These are phyloP conservation scores for Trichophyton equinum DNA, from an alignment of 2,329 filamentous ascomycete species.

Conservation along the genomic window DNA sequence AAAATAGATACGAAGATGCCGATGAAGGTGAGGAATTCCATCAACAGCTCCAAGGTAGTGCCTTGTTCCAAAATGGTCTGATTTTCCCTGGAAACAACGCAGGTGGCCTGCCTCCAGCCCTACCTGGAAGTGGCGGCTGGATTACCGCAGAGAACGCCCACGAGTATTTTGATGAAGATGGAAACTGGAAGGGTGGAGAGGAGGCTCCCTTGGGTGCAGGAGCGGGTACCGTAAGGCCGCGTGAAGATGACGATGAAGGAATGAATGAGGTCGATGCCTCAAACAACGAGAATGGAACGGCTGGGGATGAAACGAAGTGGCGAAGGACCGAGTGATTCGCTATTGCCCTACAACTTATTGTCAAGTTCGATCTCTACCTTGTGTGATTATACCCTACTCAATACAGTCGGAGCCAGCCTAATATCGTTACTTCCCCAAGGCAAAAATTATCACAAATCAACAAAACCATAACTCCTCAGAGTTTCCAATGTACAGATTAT, in stretches of 20 bases:
- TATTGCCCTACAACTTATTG: background rate
- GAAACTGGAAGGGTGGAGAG: conserved; percentile 63
- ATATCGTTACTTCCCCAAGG: background rate
- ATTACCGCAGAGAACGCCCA: conserved; percentile 83
- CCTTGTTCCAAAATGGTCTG: conserved; percentile 28
- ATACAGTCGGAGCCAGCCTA: background rate
- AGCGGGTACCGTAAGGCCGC: conserved; percentile 30
- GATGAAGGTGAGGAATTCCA: conserved; percentile 19
- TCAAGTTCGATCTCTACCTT: background rate
- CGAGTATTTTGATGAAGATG: conserved; percentile 68
- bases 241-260: conserved; percentile 27
- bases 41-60: conserved; percentile 15
- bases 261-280: conserved; percentile 21
- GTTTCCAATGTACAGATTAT: background rate
- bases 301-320: conserved; percentile 40
- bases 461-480: background rate
- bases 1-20: conserved; percentile 18
- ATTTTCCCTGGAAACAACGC: conserved; percentile 24
- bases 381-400: background rate
- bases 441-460: background rate
- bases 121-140: conserved; percentile 39
- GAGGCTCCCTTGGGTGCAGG: conserved; percentile 29
- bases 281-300: conserved; percentile 22
- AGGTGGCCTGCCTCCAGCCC: conserved; percentile 34
- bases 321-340: conserved; percentile 31